Evolutionary conservation across 352 stramenopile species (phyloP).

Genomic region (Globisporangium uncinulatum): DNA sequence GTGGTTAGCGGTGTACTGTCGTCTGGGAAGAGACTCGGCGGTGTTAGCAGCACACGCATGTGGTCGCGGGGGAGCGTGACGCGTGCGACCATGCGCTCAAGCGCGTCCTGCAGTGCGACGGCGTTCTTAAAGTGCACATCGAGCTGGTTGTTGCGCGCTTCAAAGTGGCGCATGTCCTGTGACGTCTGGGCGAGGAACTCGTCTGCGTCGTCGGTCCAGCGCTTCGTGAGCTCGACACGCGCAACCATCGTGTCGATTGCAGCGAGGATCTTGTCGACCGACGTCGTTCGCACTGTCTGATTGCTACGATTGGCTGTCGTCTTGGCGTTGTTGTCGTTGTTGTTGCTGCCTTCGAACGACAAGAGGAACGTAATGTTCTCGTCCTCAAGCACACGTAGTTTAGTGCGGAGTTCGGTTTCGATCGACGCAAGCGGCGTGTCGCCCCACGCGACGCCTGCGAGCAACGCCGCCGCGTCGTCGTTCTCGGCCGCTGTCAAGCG

Average conservation of each 20-base stretch:
- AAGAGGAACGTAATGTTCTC: slow-evolving; percentile 75
- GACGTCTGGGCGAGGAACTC: slow-evolving; percentile 55
- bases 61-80: slow-evolving; percentile 52
- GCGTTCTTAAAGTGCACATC: slow-evolving; percentile 81
- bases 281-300: slow-evolving; percentile 12
- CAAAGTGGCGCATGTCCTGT: slow-evolving; percentile 70
- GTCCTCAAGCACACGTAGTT: slow-evolving; percentile 54
- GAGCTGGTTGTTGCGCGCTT: slow-evolving; percentile 73
- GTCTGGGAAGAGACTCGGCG: slow-evolving; percentile 39
- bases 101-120: slow-evolving; percentile 48
- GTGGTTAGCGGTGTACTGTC: slow-evolving; percentile 14
- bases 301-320: not conserved
- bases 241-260: slow-evolving; percentile 47
- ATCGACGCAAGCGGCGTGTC: slow-evolving; percentile 39
- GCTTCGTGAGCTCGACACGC: slow-evolving; percentile 33
- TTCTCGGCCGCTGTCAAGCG: slow-evolving; percentile 51
- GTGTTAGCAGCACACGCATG: slow-evolving; percentile 48
- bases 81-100: slow-evolving; percentile 39
- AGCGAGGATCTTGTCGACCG: slow-evolving; percentile 54
- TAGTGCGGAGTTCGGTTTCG: slow-evolving; percentile 50
- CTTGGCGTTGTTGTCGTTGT: slow-evolving; percentile 7
- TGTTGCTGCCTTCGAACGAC: slow-evolving; percentile 40
- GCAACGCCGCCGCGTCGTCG: slow-evolving; percentile 40
- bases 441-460: slow-evolving; percentile 55
- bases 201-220: slow-evolving; percentile 60